Conservation (phyloP, 352 stramenopile species). For the Phytophthora cryptogea region DNA sequence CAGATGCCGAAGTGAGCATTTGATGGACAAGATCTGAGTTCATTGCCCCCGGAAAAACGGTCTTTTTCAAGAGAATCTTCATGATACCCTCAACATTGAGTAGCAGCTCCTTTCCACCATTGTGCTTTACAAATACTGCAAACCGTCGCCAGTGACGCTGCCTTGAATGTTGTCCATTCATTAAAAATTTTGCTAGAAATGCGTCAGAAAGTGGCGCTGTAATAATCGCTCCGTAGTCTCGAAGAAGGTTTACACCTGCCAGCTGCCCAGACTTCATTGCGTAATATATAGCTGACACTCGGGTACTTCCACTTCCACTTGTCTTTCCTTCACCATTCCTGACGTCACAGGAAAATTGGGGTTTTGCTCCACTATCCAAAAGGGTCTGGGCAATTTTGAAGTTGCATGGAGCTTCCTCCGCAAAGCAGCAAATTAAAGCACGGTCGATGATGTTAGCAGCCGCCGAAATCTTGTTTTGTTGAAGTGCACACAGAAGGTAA, state of each 20-base stretch:
- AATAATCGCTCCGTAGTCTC: constrained; percentile 45
- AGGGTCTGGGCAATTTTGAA: constrained; percentile 46
- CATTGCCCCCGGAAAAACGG: constrained; percentile 29
- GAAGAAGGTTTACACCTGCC: constrained; percentile 41
- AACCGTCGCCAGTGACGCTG: constrained; percentile 41
- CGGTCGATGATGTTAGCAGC: constrained; percentile 26
- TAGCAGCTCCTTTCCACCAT: constrained; percentile 30
- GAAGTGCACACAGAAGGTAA: constrained; percentile 28
- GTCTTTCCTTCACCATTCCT: constrained; percentile 9
- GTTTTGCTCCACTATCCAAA: constrained; percentile 39
- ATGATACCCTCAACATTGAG: constrained; percentile 52
- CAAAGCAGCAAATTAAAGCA: constrained; percentile 48
- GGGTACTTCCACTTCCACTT: neutral
- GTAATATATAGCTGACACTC: constrained; percentile 38
- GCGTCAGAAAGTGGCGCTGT: constrained; percentile 32
- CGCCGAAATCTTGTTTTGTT: neutral
- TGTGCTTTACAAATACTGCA: constrained; percentile 35
- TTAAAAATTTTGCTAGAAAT: constrained; percentile 40
- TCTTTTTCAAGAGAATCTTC: constrained; percentile 42
- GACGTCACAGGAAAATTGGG: constrained; percentile 28
- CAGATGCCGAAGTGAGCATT: constrained; percentile 40
- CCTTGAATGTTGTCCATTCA: constrained; percentile 2
- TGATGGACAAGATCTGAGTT: constrained; percentile 53
- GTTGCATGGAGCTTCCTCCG: constrained; percentile 41
- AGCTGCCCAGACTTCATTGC: constrained; percentile 45